Evolutionary conservation across 768 basidiomycete species (phyloP), one percentile per base, ranked within the genome.

Genomic region (Trametes sanguinea): DNA sequence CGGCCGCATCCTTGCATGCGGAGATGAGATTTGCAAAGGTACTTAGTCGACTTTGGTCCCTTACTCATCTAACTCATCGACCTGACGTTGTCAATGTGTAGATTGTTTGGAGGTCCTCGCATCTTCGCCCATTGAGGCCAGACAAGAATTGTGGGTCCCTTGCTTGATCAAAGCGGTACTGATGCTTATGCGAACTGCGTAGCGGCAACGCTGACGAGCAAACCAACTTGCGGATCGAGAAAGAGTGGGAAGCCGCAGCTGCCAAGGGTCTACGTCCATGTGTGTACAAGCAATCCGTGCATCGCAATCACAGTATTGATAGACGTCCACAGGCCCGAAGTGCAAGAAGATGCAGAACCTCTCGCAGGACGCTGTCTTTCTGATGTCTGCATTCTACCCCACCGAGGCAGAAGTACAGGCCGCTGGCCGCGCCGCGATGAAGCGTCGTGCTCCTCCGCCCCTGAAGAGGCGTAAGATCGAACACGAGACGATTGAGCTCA

Each of bases 331-430:
- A 87, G 86, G 89, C 71, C 87, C 87, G 7, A 83, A 77, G 1
- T 94, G 92, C 74, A 84, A 85, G 68, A 80, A 80, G 67, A 85
- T 86, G 78, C 80, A 83, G 55, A 84, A 89, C 62, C 75, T 84
- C 16, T 74, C 75, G 7, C 73, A 76, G 8, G 73, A 73, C 30
- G 81, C 80, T 55, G 74, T 87, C 32, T 94, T 89, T 80, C 78
- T 78, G 47, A 78, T 85, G 1, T 71, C 74, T 2, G 89, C 89
- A 0, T 94, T 94, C 68, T 83, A 88, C 67, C 89, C 91, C 0
- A 78, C 83, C 0, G 79, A 80, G 3, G 81, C 85, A 40, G 87
- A 90, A 57, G 67, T 90, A 8, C 71, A 71, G 13, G 68, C 75
- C 4, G 76, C 80, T 17, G 72, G 73, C 14, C 76, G 76, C n/a